phyloP scores from a whole-genome alignment of 176 grass and related monocot species.

The Hyparrhenia diplandra region DNA sequence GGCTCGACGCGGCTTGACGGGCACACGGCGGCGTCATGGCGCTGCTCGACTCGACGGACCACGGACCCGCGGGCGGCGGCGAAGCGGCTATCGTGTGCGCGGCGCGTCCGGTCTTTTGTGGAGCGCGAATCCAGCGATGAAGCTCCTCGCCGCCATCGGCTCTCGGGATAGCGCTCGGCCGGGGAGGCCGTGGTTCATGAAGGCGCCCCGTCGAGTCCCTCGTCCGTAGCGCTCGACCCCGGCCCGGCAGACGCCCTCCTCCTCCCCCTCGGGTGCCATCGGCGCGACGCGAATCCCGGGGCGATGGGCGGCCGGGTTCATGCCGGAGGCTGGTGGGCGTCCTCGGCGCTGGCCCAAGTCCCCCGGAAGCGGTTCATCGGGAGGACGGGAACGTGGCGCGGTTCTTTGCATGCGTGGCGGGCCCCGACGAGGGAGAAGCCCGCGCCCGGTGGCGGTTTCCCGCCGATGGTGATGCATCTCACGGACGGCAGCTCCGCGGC shows the following conservation, averaged over 20 bases:
- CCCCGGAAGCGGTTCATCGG: conserved; percentile 56
- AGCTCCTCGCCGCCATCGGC: conserved; percentile 56
- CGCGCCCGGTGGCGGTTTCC: conserved; percentile 46
- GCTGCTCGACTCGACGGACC: conserved; percentile 48
- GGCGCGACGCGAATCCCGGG: conserved; percentile 54
- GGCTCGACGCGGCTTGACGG: no score
- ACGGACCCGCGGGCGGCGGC: neutral
- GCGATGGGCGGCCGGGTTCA: conserved; percentile 75
- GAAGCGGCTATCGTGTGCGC: conserved; percentile 53
- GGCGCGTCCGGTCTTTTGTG: conserved; percentile 63
- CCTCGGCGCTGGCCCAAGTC: conserved; percentile 39
- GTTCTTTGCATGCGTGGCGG: conserved; percentile 62
- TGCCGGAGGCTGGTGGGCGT: conserved; percentile 69
- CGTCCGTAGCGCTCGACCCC: conserved; percentile 47
- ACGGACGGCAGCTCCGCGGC: conserved; percentile 56
- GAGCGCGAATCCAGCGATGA: conserved; percentile 68
- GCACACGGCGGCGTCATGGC: conserved; percentile 78
- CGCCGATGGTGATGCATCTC: conserved; percentile 57
- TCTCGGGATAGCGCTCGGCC: conserved; percentile 21
- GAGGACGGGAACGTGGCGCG: conserved; percentile 56
- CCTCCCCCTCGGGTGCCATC: conserved; percentile 50
- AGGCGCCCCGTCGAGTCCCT: conserved; percentile 52
- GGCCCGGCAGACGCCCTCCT: neutral
- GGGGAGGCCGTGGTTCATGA: conserved; percentile 18
- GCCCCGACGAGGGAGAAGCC: conserved; percentile 57